These are phyloP conservation scores for Thraustotheca clavata DNA, from an alignment of 352 stramenopile genomes.

Conservation along the genomic window DNA sequence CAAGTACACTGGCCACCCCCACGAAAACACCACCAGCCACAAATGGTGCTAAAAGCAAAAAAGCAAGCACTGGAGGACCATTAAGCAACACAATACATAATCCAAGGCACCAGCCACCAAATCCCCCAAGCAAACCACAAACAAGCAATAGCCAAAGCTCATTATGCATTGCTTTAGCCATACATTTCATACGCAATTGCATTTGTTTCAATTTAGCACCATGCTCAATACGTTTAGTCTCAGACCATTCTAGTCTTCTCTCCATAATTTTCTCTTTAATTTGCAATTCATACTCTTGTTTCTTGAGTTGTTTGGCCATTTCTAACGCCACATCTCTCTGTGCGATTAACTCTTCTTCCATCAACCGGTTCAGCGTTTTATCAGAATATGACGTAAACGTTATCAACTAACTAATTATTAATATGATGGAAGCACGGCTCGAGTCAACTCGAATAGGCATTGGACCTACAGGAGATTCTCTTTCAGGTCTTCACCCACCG, in stretches of 20 bases:
- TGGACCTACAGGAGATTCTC: too few species aligned
- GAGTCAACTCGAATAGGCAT: too few species aligned
- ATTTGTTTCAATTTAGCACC: background rate
- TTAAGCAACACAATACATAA: constrained; percentile 2
- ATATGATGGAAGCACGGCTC: too few species aligned
- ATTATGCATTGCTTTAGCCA: background rate
- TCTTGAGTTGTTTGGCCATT: constrained; percentile 4
- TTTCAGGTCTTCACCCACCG: too few species aligned
- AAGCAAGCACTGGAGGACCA: background rate
- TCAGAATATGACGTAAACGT: too few species aligned
- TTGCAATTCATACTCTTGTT: background rate
- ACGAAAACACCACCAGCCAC: background rate
- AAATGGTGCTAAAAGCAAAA: constrained; percentile 13
- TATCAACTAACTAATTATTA: too few species aligned
- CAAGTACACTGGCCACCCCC: background rate
- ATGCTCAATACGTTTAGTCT: background rate
- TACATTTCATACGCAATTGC: too few species aligned
- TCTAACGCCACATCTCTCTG: constrained; percentile 15
- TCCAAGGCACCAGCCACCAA: constrained; percentile 9
- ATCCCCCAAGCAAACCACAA: background rate
- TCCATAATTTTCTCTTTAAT: background rate
- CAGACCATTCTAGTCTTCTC: background rate
- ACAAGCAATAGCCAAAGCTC: constrained; percentile 1
- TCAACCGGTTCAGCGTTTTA: too few species aligned
- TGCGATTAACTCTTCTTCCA: constrained; percentile 13